Base-by-base conservation (phyloP, 1,139 yeast genomes). In the Diutina scorzettiae region DNA sequence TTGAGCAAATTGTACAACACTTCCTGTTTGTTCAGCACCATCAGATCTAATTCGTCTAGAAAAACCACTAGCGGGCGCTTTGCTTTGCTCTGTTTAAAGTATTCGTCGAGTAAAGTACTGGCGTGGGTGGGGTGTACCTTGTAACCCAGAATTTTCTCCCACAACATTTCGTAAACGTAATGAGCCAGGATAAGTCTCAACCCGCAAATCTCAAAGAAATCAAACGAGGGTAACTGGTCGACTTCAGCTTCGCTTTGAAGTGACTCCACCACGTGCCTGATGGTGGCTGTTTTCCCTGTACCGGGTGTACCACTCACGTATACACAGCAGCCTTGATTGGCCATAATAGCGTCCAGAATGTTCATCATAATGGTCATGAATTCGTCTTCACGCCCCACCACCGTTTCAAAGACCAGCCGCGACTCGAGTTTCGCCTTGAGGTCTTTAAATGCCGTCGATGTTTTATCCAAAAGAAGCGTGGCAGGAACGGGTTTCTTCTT, bases 301-400 rank as follows among this genome's bases (percentile, higher is more conserved):
- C 99, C 99, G 0, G 99, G 98, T 0, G 96, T 87, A 2, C 99
- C 99, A 59, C 96, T 85, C 5, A 91, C 78, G 54, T 89, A 91
- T 5, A 91, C 63, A 52, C 96, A 85, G 17, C 91, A 75, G 0
- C 98, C 97, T 1, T 81, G 73, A 39, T 75, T 75, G 3, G 17
- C 12, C 16, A 81, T 73, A 28, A 91, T 76, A 1, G 96, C 86
- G 42, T 78, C 70, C 52, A 86, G 91, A n/a, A 91, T 58, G 41
- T 78, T 77, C 43, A 76, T 59, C 55, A 78, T 83, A 7, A 91
- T 64, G 44, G 80, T 73, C n/a, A 80, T 73, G 56, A 82, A 87
- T 56, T 91, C 96, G 29, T 75, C 74, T 49, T 87, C 97, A 47
- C 99, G 72, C 47, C 97, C 89, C 0, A 96, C 97, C 42, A 91